Conservation (phyloP, 495 filamentous ascomycete genomes). For the Coniosporium apollinis region DNA sequence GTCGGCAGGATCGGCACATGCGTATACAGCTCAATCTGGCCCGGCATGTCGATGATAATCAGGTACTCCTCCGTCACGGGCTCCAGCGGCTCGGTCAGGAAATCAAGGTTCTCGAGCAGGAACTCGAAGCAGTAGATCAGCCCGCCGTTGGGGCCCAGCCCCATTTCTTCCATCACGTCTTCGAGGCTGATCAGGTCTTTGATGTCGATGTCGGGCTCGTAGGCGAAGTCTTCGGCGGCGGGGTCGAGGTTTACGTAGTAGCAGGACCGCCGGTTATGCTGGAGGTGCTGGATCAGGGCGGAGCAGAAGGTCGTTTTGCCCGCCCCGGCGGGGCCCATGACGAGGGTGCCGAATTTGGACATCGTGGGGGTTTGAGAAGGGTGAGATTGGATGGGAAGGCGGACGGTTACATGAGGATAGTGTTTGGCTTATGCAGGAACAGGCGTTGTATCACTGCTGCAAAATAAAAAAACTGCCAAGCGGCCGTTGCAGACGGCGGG, state of each 20-base stretch:
- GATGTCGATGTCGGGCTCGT: conserved; percentile 90
- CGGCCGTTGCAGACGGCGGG: too few relatives aligned
- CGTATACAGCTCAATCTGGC: conserved; percentile 97
- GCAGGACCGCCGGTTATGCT: conserved; percentile 71
- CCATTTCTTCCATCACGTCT: conserved; percentile 97
- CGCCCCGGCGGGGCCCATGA: conserved; percentile 64
- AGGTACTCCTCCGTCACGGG: conserved; percentile 84
- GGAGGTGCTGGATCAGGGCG: conserved; percentile 78
- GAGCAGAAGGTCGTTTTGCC: conserved; percentile 82
- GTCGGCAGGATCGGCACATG: conserved; percentile 83
- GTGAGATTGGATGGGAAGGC: too few relatives aligned
- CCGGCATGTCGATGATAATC: conserved; percentile 95
- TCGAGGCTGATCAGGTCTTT: conserved; percentile 88
- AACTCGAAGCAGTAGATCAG: conserved; percentile 97
- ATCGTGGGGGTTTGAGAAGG: too few relatives aligned
- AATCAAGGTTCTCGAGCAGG: conserved; percentile 90
- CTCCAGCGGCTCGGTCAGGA: conserved; percentile 74
- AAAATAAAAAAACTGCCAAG: too few relatives aligned
- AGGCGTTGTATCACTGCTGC: too few relatives aligned
- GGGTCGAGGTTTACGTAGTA: conserved; percentile 98
- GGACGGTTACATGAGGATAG: too few relatives aligned
- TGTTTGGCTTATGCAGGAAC: too few relatives aligned
- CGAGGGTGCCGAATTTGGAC: conserved; percentile 88
- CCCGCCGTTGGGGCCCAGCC: conserved; percentile 84
- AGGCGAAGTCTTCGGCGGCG: conserved; percentile 80